Conservation (phyloP, 345 rosid species). For the Lepidium sativum region DNA sequence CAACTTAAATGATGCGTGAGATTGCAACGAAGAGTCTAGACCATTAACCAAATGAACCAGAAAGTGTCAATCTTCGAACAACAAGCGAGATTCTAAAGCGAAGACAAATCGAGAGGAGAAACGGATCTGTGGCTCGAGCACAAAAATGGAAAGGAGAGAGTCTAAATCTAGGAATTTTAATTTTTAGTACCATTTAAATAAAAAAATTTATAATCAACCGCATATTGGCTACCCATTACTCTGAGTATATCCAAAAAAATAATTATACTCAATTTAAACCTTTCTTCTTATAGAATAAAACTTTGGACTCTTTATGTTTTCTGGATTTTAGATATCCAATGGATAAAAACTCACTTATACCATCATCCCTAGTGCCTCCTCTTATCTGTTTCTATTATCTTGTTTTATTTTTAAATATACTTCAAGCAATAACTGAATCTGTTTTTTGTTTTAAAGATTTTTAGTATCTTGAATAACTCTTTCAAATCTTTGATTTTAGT, state of each 20-base stretch:
- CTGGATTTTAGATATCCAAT: too few relatives aligned
- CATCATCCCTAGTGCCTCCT: too few relatives aligned
- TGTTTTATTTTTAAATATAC: neutral
- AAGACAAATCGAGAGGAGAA: slow-evolving; percentile 8
- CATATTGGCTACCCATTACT: too few relatives aligned
- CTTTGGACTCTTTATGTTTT: too few relatives aligned
- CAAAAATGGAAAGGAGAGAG: neutral
- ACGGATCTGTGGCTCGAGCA: slow-evolving; percentile 20
- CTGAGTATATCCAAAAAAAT: too few relatives aligned
- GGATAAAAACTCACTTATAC: too few relatives aligned
- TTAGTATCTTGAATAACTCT: too few relatives aligned
- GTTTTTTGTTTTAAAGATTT: neutral
- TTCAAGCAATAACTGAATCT: neutral
- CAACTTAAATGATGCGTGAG: neutral
- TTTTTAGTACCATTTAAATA: too few relatives aligned
- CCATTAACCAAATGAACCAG: neutral
- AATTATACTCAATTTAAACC: too few relatives aligned
- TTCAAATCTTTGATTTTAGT: too few relatives aligned
- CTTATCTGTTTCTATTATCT: neutral
- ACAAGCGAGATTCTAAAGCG: neutral
- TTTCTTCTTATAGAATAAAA: too few relatives aligned
- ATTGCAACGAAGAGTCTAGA: neutral
- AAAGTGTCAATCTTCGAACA: neutral
- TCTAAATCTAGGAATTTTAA: slow-evolving; percentile 11
- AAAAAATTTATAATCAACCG: too few relatives aligned